These are phyloP conservation scores for Periconia digitata DNA, from an alignment of 2,329 filamentous ascomycete species.

Conservation along the genomic window DNA sequence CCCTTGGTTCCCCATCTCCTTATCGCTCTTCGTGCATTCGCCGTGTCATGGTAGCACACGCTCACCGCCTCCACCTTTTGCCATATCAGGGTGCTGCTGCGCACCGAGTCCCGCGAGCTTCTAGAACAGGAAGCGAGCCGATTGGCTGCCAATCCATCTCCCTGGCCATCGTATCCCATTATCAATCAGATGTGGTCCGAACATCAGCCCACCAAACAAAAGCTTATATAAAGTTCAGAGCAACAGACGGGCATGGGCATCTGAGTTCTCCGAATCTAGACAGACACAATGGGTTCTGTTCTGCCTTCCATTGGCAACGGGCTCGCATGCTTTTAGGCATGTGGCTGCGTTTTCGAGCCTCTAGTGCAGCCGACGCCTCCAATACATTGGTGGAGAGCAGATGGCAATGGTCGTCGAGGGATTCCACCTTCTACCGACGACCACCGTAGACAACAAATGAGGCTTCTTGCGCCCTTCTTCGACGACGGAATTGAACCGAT, in stretches of 20 bases:
- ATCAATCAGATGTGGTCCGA: neutral
- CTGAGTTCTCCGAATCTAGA: too few species aligned
- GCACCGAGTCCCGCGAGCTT: too few species aligned
- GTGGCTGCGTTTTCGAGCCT: neutral
- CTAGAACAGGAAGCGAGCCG: neutral
- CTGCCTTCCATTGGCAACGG: too few species aligned
- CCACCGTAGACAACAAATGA: neutral
- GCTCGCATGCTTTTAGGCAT: too few species aligned
- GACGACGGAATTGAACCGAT: too few species aligned
- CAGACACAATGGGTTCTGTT: too few species aligned
- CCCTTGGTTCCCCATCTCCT: neutral
- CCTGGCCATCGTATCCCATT: neutral
- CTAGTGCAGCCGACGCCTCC: slow-evolving; percentile 3
- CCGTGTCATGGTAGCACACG: neutral
- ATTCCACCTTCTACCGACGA: neutral
- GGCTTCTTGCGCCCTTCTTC: neutral
- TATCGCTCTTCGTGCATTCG: neutral
- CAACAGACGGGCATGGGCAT: too few species aligned
- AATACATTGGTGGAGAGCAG: slow-evolving; percentile 2
- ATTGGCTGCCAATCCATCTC: neutral
- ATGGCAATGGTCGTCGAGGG: neutral
- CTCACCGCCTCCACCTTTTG: neutral
- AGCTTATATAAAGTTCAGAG: too few species aligned
- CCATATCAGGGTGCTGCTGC: neutral
- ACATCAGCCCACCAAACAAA: too few species aligned